A percentile compares a stretch with the other conserved stretches of the same genome.
These are phyloP conservation scores for Musa troglodytarum DNA, from an alignment of 176 grass and related monocot species.

Conservation along the genomic window DNA sequence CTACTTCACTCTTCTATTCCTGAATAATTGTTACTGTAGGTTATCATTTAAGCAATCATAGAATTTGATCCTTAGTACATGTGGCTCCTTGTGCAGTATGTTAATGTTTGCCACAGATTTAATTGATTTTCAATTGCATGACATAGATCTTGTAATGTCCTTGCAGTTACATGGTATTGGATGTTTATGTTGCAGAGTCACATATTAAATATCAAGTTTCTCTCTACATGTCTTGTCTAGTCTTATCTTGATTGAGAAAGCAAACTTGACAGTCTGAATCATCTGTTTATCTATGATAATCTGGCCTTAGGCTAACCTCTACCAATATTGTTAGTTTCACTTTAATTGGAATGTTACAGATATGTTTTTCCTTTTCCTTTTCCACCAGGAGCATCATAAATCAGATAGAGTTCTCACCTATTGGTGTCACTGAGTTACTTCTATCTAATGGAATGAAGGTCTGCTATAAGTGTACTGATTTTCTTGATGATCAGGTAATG, in stretches of 20 bases:
- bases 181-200: too few species aligned
- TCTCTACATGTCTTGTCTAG: neutral
- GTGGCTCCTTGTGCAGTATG: neutral
- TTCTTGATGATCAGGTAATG: conserved; percentile 99
- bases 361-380: conserved; percentile 17
- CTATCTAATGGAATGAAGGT: conserved; percentile 94
- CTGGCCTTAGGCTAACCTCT: neutral
- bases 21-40: neutral
- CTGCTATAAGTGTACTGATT: conserved; percentile 97
- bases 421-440: conserved; percentile 88
- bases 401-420: conserved; percentile 62
- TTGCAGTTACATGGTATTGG: too few species aligned
- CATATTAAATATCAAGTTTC: too few species aligned
- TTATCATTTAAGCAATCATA: neutral
- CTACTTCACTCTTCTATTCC: neutral
- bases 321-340: neutral
- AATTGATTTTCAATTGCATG: too few species aligned
- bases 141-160: too few species aligned
- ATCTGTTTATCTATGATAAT: conserved; percentile 14
- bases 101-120: too few species aligned
- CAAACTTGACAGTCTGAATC: neutral
- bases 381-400: conserved; percentile 67
- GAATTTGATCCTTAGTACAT: neutral
- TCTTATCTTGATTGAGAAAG: neutral
- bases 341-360: neutral